A percentile compares a stretch with the other conserved stretches of the same genome.
phyloP scores from a whole-genome alignment of 352 stramenopile species.

The Pythium grandisporangium region DNA sequence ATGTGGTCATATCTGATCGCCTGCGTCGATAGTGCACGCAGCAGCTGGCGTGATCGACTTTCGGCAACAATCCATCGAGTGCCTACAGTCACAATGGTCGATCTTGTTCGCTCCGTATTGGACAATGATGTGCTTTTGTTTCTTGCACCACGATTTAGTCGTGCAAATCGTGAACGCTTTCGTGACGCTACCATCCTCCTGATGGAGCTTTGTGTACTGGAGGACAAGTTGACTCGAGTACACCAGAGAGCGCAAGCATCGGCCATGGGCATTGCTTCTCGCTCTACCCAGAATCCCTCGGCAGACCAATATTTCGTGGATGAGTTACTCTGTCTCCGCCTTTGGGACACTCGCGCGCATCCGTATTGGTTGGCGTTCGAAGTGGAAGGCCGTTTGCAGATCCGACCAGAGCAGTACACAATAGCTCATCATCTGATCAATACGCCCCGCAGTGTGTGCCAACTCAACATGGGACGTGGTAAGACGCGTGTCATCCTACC shows the following conservation, averaged over 20 bases:
- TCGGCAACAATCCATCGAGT: slow-evolving; percentile 14
- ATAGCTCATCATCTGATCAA: slow-evolving; percentile 66
- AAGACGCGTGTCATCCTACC: slow-evolving; percentile 85
- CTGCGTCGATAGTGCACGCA: neutral
- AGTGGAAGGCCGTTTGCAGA: slow-evolving; percentile 73
- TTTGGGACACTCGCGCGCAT: slow-evolving; percentile 44
- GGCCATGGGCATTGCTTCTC: neutral
- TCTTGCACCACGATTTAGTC: slow-evolving; percentile 16
- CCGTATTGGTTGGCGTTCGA: slow-evolving; percentile 86
- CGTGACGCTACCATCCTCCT: slow-evolving; percentile 13
- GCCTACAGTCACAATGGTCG: slow-evolving; percentile 15
- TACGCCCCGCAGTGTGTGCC: slow-evolving; percentile 49
- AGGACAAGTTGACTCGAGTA: slow-evolving; percentile 63
- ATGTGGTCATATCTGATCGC: neutral
- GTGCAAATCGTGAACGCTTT: slow-evolving; percentile 7
- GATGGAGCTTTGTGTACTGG: slow-evolving; percentile 63
- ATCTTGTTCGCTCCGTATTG: slow-evolving; percentile 31
- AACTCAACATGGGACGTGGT: slow-evolving; percentile 84
- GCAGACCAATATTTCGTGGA: slow-evolving; percentile 16
- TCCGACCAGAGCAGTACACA: slow-evolving; percentile 71
- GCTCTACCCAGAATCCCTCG: slow-evolving; percentile 9
- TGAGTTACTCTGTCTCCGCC: slow-evolving; percentile 25
- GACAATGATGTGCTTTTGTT: slow-evolving; percentile 19
- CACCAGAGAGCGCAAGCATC: neutral
- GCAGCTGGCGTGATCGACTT: slow-evolving; percentile 9